A percentile compares a stretch with the other conserved stretches of the same genome.
Evolutionary conservation across 148 eudicot genomes (phyloP).

Genomic region (Rhododendron williamsianum): DNA sequence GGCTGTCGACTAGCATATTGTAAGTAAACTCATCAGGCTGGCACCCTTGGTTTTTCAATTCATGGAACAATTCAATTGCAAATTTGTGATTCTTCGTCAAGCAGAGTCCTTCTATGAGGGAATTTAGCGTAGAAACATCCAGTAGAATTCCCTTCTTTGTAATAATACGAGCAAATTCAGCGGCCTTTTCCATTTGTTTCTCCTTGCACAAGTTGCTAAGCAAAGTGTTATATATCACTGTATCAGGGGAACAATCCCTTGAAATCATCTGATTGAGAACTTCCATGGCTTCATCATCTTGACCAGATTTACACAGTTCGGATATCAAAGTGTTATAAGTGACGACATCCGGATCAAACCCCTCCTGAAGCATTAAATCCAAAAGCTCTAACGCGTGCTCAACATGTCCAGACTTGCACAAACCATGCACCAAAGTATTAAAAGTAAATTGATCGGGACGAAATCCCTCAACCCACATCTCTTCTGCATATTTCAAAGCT

Average conservation of each 20-base stretch:
- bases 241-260: conserved; percentile 66
- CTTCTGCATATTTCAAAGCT: conserved; percentile 65
- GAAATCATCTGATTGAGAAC: conserved; percentile 80
- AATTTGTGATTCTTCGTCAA: conserved; percentile 44
- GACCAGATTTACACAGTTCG: conserved; percentile 68
- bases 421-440: conserved; percentile 73
- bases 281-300: conserved; percentile 79
- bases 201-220: conserved; percentile 83
- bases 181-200: conserved; percentile 78
- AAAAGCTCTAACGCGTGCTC: conserved; percentile 73
- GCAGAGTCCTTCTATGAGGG: conserved; percentile 91
- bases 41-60: conserved; percentile 83
- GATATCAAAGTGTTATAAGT: conserved; percentile 78
- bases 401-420: conserved; percentile 68
- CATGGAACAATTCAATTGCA: conserved; percentile 65
- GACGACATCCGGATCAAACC: conserved; percentile 76
- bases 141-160: conserved; percentile 67
- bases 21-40: conserved; percentile 90
- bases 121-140: conserved; percentile 86
- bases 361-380: conserved; percentile 84
- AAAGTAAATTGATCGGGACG: conserved; percentile 73
- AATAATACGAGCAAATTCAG: conserved; percentile 61
- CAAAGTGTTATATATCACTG: conserved; percentile 74
- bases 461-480: conserved; percentile 62
- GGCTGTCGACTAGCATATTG: conserved; percentile 71